Evolutionary conservation across 2,329 filamentous ascomycete genomes (phyloP).

Genomic region (Chalaropsis ovoidea): DNA sequence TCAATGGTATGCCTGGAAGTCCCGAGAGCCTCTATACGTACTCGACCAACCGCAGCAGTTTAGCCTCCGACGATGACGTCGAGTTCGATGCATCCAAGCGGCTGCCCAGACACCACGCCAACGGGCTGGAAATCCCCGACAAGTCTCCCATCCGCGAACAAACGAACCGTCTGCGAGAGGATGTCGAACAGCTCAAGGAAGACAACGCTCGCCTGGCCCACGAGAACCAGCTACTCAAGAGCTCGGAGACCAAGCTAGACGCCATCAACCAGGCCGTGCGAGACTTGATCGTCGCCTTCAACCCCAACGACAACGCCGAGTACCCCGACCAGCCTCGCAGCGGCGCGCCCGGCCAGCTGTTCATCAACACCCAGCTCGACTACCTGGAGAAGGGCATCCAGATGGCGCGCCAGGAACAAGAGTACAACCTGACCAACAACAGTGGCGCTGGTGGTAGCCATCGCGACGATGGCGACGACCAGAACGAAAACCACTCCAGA

Average conservation of each 20-base stretch:
- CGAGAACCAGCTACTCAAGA: slow-evolving; percentile 44
- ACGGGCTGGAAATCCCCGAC: slow-evolving; percentile 47
- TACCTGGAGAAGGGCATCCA: slow-evolving; percentile 60
- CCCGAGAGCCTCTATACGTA: slow-evolving; percentile 68
- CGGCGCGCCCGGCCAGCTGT: slow-evolving; percentile 36
- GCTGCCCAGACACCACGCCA: slow-evolving; percentile 35
- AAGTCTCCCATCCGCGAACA: slow-evolving; percentile 49
- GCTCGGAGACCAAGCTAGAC: slow-evolving; percentile 57
- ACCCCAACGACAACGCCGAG: slow-evolving; percentile 44
- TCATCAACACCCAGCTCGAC: slow-evolving; percentile 49
- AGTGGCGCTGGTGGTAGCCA: neutral
- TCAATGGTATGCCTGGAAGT: slow-evolving; percentile 58
- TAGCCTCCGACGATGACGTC: slow-evolving; percentile 52
- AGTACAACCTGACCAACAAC: slow-evolving; percentile 30
- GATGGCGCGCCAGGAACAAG: slow-evolving; percentile 50
- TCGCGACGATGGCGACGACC: slow-evolving; percentile 20
- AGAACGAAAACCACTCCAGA: slow-evolving; percentile 42
- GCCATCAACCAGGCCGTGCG: slow-evolving; percentile 57
- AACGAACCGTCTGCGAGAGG: slow-evolving; percentile 41
- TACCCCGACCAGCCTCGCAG: slow-evolving; percentile 32
- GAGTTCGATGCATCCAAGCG: slow-evolving; percentile 58
- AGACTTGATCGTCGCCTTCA: slow-evolving; percentile 54
- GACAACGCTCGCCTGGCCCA: slow-evolving; percentile 37
- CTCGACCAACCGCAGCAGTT: slow-evolving; percentile 49
- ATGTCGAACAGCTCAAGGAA: slow-evolving; percentile 39